A percentile compares a stretch with the other conserved stretches of the same genome.
Conservation (phyloP, 192 early-diverging fungal genomes). For the Coemansia sp. region DNA sequence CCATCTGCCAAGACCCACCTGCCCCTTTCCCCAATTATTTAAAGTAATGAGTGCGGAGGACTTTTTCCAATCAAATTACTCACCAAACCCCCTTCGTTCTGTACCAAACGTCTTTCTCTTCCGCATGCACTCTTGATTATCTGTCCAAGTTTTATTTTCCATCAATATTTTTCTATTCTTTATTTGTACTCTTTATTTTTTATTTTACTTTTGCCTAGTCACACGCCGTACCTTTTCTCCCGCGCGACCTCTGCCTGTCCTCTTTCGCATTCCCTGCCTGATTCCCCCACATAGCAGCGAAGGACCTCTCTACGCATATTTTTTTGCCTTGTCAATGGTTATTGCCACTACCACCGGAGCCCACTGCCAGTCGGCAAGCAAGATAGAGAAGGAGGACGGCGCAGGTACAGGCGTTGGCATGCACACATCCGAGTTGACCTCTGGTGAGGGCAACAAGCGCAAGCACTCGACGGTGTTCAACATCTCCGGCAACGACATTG, state of each 20-base stretch:
- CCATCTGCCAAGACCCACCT: background rate
- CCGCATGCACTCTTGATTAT: background rate
- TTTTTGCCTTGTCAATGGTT: background rate
- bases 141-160: background rate
- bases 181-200: conserved; percentile 1
- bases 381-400: conserved; percentile 21
- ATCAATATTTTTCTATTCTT: background rate
- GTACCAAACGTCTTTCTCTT: background rate
- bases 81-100: background rate
- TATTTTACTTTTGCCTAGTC: background rate
- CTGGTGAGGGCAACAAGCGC: conserved; percentile 40
- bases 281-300: conserved; percentile 3
- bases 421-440: conserved; percentile 15
- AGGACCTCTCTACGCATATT: background rate
- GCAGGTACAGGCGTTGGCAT: conserved; percentile 38
- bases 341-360: conserved; percentile 10
- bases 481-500: conserved; percentile 36
- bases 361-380: conserved; percentile 3
- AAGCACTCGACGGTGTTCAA: conserved; percentile 36
- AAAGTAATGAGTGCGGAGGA: conserved; percentile 4
- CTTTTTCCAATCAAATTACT: background rate
- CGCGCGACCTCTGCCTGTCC: conserved; percentile 11
- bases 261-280: conserved; percentile 14
- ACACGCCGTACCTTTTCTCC: background rate
- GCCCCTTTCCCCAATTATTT: background rate